Base-by-base conservation (phyloP, 495 filamentous ascomycete genomes). In the Aspergillus mulundensis region DNA sequence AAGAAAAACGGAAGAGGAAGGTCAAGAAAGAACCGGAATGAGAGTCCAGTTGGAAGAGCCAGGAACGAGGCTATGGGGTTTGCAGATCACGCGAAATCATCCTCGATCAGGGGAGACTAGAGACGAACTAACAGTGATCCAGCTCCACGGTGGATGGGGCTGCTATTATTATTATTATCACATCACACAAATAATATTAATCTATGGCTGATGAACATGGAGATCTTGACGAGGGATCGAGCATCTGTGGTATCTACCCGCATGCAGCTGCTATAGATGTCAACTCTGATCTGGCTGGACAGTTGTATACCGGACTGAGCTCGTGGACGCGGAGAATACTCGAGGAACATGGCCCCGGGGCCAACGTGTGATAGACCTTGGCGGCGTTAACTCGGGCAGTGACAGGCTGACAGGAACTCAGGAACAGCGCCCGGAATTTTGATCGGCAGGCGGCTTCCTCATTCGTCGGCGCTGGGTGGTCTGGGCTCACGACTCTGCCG, bases 31-130 rank as follows among this genome's bases (percentile, higher is more conserved):
- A 28, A 28, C 25, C 25, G 12, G 10, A 41, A 15, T 25, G 10
- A 49, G n/a, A 28, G n/a, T 42, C 4, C 23, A 43, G 24, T 16
- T 15, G 32, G 12, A 36, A 15, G 32, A 36, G 32, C 32, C 24
- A 54, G 51, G 38, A 56, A 56, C 20, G 23, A 25, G 53, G 20
- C 43, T 40, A 6, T 51, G 49, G 38, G 20, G 39, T 53, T 50
- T 50, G 48, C 48, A 50, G 48, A 50, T 50, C 48, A 50, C 48
- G 23, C 48, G 48, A 50, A 50, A 24, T 50, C 19, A 50, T 50
- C 23, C 34, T 50, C 20, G 48, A 40, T 40, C 48, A 50, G 34
- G 48, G 48, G 48, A 34, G 12, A 16, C 34, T 40, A 24, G 34
- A 50, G 18, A 50, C 47, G 20, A 25, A 11, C 38, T 25, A 50